A percentile compares a stretch with the other conserved stretches of the same genome.
Evolutionary conservation across 106 monocot genomes (phyloP).

Genomic region (Acorus calamus): DNA sequence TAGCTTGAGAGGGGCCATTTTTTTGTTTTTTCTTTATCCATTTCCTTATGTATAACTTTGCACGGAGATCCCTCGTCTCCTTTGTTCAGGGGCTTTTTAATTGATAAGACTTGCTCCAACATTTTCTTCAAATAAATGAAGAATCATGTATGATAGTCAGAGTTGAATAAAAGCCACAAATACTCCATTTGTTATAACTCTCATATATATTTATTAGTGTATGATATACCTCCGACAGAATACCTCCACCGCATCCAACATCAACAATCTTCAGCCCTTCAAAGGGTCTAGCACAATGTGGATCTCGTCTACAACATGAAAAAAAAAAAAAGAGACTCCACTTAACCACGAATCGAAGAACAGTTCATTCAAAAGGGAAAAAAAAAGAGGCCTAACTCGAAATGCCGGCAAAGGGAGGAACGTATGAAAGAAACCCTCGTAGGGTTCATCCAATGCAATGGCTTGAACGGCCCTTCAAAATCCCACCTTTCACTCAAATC

Average conservation of each 20-base stretch:
- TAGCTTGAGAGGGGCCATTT: too few species aligned
- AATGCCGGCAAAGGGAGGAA: constrained; percentile 75
- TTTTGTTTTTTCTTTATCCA: too few species aligned
- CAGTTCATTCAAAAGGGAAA: not conserved
- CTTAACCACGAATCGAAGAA: not conserved
- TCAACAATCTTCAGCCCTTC: constrained; percentile 90
- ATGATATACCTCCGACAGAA: constrained; percentile 76
- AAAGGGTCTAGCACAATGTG: constrained; percentile 55
- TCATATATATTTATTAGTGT: not conserved
- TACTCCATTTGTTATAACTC: not conserved
- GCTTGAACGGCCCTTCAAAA: constrained; percentile 85
- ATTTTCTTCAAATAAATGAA: not conserved
- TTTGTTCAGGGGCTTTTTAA: too few species aligned
- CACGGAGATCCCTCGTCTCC: too few species aligned
- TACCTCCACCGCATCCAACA: constrained; percentile 99
- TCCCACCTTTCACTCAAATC: constrained; percentile 65
- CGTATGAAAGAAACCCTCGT: constrained; percentile 77
- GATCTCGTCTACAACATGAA: constrained; percentile 54
- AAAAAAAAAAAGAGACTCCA: not conserved
- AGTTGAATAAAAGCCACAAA: not conserved
- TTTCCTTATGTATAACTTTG: too few species aligned
- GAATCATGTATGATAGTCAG: not conserved
- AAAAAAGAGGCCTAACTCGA: constrained; percentile 30
- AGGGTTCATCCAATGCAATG: constrained; percentile 84
- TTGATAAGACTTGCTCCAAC: too few species aligned